Conservation (phyloP, 2,329 filamentous ascomycete species). For the Xylaria digitata region DNA sequence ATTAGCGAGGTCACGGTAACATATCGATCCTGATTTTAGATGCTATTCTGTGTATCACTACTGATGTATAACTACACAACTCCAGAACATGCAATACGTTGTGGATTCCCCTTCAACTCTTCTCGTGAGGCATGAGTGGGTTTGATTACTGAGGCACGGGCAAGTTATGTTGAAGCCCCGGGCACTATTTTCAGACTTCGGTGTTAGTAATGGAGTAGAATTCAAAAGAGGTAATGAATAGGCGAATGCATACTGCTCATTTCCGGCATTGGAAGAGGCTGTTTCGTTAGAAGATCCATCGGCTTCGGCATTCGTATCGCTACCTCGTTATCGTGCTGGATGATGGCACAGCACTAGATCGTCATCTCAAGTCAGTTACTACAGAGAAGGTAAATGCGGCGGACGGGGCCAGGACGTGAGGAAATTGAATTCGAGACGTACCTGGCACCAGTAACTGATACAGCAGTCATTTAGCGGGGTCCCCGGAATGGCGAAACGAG, state of each 20-base stretch:
- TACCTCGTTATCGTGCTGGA: slow-evolving; percentile 70
- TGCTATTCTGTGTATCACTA: slow-evolving; percentile 1
- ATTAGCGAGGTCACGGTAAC: neutral
- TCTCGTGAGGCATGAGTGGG: neutral
- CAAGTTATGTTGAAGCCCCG: neutral
- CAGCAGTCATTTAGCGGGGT: slow-evolving; percentile 62
- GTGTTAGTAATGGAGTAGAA: neutral
- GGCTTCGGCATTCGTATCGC: slow-evolving; percentile 45
- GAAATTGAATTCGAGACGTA: neutral
- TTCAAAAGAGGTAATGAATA: no score
- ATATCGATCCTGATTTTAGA: neutral
- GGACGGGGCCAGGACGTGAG: neutral
- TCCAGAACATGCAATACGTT: neutral
- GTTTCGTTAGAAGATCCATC: slow-evolving; percentile 32
- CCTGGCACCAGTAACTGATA: slow-evolving; percentile 63
- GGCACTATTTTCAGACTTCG: slow-evolving; percentile 13
- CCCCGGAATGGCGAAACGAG: slow-evolving; percentile 65
- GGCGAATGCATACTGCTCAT: slow-evolving; percentile 28
- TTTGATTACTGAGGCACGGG: neutral
- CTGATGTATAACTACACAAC: neutral
- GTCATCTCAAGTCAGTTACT: slow-evolving; percentile 1
- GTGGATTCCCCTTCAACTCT: neutral
- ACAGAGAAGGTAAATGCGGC: no score
- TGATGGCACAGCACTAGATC: slow-evolving; percentile 61
- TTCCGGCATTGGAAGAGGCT: slow-evolving; percentile 24